A percentile compares a stretch with the other conserved stretches of the same genome.
Evolutionary conservation across 2,329 filamentous ascomycete species (phyloP).

Genomic region (Byssochlamys sp.): DNA sequence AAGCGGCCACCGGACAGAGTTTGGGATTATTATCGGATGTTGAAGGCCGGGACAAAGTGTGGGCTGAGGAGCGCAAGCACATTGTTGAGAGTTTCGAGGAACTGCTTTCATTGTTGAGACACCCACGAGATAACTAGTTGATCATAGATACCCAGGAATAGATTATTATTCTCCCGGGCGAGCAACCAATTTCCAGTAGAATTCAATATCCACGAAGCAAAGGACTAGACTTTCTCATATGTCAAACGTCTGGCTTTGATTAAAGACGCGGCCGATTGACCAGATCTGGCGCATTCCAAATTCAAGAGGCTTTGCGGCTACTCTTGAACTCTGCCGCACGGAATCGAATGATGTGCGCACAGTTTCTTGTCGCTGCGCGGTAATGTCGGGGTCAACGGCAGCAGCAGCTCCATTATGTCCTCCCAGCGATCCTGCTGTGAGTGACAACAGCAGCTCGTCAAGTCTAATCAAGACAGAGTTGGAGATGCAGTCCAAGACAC

Average conservation of each 20-base stretch:
- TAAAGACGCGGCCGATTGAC: not conserved
- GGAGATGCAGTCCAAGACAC: slow-evolving; percentile 7
- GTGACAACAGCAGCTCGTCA: slow-evolving; percentile 1
- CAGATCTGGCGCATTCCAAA: slow-evolving; percentile 2
- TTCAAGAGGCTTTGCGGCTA: slow-evolving; percentile 3
- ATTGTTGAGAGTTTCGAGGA: not conserved
- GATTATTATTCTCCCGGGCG: not conserved
- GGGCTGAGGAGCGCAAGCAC: not conserved
- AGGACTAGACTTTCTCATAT: not conserved
- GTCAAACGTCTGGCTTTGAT: not conserved
- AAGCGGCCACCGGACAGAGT: not conserved
- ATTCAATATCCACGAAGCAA: not conserved
- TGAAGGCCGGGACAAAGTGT: not conserved
- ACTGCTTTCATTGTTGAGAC: not conserved
- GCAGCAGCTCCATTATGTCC: not conserved
- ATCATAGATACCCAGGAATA: not conserved
- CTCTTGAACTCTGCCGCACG: not conserved
- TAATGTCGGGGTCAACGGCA: not conserved
- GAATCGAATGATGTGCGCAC: slow-evolving; percentile 1
- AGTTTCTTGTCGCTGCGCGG: not conserved
- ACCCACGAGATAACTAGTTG: not conserved
- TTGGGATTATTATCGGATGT: not conserved
- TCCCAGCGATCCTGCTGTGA: not conserved
- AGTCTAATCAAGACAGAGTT: slow-evolving; percentile 5
- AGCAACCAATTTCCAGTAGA: not conserved